phyloP scores from a whole-genome alignment of 805 yeast species.

The Candida insectalens region DNA sequence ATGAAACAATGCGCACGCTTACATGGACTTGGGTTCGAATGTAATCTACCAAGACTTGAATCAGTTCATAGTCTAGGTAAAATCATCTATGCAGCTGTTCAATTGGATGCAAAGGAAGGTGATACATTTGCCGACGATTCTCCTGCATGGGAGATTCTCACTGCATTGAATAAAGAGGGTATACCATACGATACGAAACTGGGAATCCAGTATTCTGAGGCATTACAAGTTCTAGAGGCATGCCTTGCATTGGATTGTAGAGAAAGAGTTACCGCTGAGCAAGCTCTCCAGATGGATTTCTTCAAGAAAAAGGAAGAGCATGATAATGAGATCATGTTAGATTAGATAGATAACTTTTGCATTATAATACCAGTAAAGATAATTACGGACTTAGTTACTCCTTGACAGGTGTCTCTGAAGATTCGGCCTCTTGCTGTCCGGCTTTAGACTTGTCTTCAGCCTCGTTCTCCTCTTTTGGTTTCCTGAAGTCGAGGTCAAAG shows the following conservation, averaged over 20 bases:
- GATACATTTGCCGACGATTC: conserved; percentile 63
- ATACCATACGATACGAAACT: conserved; percentile 24
- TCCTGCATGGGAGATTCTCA: conserved; percentile 57
- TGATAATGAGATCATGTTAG: conserved; percentile 16
- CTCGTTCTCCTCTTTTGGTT: too few species aligned
- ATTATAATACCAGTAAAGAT: too few species aligned
- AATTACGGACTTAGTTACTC: too few species aligned
- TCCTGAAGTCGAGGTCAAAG: too few species aligned
- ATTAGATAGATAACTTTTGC: too few species aligned
- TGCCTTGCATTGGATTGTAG: conserved; percentile 51
- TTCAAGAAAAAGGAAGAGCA: conserved; percentile 32
- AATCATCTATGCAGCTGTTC: conserved; percentile 33
- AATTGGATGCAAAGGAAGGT: conserved; percentile 36
- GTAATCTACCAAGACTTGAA: conserved; percentile 43
- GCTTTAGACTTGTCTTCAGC: too few species aligned
- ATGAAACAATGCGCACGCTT: conserved; percentile 69
- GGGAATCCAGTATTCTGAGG: conserved; percentile 32
- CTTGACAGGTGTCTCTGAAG: too few species aligned
- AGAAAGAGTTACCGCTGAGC: conserved; percentile 48
- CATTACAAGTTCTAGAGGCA: conserved; percentile 45
- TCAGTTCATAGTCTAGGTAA: conserved; percentile 30
- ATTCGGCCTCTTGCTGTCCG: too few species aligned
- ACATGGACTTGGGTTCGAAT: conserved; percentile 84
- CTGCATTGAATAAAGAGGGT: conserved; percentile 35
- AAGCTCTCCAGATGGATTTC: conserved; percentile 47